phyloP scores from a whole-genome alignment of 2,329 filamentous ascomycete genomes.

The Kalmusia sp. region DNA sequence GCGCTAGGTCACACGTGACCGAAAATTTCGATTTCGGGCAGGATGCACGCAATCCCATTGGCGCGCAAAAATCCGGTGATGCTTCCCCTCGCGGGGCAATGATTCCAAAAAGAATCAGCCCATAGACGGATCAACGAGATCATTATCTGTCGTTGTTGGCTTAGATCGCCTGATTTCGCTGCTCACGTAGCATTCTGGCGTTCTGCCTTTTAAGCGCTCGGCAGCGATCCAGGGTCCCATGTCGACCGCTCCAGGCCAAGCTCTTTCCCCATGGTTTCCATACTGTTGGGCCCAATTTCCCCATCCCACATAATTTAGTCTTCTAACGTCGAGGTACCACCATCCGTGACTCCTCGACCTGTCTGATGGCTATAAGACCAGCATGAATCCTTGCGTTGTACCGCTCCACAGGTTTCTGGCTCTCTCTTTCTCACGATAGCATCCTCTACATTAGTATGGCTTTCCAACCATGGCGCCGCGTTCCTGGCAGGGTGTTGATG shows the following conservation, averaged over 20 bases:
- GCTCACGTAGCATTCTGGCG: too few relatives aligned
- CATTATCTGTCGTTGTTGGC: neutral
- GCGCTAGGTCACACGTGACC: too few relatives aligned
- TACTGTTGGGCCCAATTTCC: too few relatives aligned
- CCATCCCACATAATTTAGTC: neutral
- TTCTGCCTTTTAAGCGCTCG: constrained; percentile 5
- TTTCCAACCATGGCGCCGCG: neutral
- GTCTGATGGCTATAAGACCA: constrained; percentile 6
- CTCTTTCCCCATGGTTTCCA: neutral
- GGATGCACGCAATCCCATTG: too few relatives aligned
- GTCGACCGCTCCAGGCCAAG: neutral
- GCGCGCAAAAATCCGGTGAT: too few relatives aligned
- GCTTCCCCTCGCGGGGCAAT: too few relatives aligned
- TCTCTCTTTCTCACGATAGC: neutral
- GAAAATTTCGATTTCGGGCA: too few relatives aligned
- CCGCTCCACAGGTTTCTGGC: neutral
- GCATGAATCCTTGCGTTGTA: constrained; percentile 8
- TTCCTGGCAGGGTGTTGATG: neutral
- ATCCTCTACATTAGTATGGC: neutral
- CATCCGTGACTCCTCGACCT: constrained; percentile 5
- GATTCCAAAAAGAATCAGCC: too few relatives aligned
- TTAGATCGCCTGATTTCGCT: neutral
- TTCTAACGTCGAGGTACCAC: neutral
- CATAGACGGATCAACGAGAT: too few relatives aligned
- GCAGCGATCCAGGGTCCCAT: neutral